These are phyloP conservation scores for Cystobasidium ongulense DNA, from an alignment of 768 basidiomycete species.

Conservation along the genomic window DNA sequence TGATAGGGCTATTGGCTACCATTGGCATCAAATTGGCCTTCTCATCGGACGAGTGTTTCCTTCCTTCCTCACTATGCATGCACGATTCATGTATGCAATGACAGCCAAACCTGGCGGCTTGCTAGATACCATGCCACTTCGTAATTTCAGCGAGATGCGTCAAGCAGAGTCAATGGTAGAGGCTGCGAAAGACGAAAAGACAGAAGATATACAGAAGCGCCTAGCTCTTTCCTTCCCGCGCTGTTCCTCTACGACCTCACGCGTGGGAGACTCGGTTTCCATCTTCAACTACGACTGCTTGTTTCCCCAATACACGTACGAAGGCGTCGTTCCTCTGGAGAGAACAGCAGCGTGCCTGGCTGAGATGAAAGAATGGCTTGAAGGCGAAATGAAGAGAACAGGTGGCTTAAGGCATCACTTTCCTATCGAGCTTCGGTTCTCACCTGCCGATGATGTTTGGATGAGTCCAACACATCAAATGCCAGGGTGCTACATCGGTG, in stretches of 20 bases:
- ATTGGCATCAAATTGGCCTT: constrained; percentile 73
- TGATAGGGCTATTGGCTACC: constrained; percentile 62
- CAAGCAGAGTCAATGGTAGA: background rate
- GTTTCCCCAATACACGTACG: constrained; percentile 65
- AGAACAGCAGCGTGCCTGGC: constrained; percentile 60
- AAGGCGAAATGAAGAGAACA: constrained; percentile 58
- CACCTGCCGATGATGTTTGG: constrained; percentile 84
- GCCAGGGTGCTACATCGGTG: constrained; percentile 86
- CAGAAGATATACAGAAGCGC: background rate
- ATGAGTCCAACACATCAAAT: constrained; percentile 75
- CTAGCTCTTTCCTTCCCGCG: background rate
- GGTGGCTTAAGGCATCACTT: constrained; percentile 79
- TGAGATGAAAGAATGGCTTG: constrained; percentile 65
- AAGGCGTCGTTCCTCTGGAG: constrained; percentile 80
- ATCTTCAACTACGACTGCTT: constrained; percentile 88
- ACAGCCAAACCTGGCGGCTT: constrained; percentile 35
- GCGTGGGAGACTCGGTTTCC: constrained; percentile 65
- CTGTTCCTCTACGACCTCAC: constrained; percentile 13
- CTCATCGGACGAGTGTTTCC: constrained; percentile 64
- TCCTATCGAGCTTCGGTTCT: constrained; percentile 84
- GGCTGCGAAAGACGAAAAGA: constrained; percentile 4
- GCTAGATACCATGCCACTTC: background rate
- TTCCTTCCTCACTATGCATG: constrained; percentile 58
- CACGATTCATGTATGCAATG: constrained; percentile 49
- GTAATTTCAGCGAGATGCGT: background rate